phyloP scores from a whole-genome alignment of 805 yeast genomes.

The Candida maltosa region DNA sequence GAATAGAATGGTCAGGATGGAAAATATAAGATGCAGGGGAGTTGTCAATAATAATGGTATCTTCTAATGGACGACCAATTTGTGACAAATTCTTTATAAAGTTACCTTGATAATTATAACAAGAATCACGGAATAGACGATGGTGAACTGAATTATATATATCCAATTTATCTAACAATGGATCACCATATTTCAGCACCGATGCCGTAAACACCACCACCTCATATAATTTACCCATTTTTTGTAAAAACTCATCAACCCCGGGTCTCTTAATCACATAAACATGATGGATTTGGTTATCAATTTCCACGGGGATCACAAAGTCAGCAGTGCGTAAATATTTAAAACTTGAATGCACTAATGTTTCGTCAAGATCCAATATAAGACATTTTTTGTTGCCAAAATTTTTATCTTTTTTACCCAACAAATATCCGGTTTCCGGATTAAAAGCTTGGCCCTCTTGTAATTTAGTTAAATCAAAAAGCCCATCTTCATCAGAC shows the following conservation, averaged over 20 bases:
- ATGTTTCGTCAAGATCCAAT: constrained; percentile 90
- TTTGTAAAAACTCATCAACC: constrained; percentile 84
- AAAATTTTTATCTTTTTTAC: constrained; percentile 48
- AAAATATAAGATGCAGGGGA: constrained; percentile 97
- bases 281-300: constrained; percentile 86
- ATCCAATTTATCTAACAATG: constrained; percentile 85
- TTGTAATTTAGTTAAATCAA: constrained; percentile 44
- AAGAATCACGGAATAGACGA: constrained; percentile 89
- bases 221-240: constrained; percentile 84
- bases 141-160: constrained; percentile 76
- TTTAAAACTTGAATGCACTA: constrained; percentile 93
- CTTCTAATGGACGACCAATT: constrained; percentile 86
- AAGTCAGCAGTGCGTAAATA: constrained; percentile 91
- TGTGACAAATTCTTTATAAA: constrained; percentile 91
- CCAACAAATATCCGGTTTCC: constrained; percentile 61
- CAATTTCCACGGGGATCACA: constrained; percentile 96
- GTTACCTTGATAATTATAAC: constrained; percentile 91
- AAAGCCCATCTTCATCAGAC: constrained; percentile 14
- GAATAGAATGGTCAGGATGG: constrained; percentile 97
- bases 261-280: constrained; percentile 98
- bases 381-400: constrained; percentile 79
- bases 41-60: constrained; percentile 88
- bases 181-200: constrained; percentile 94
- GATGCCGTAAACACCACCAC: constrained; percentile 97
- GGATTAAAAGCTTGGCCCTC: constrained; percentile 68